Conservation (phyloP, 2,329 filamentous ascomycete genomes). For the Botrytis fabae region DNA sequence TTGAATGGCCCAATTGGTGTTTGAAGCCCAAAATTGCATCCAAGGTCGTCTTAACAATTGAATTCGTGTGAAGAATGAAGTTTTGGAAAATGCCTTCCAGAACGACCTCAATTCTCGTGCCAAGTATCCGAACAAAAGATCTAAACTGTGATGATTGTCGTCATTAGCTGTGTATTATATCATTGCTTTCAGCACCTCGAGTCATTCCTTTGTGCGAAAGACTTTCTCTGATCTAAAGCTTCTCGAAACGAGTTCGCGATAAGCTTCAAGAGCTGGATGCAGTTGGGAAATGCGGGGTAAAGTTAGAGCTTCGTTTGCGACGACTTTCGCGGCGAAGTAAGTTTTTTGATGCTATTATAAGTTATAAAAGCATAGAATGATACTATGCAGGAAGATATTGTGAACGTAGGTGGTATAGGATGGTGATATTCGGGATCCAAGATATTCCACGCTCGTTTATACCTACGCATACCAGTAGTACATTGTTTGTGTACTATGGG, state of each 20-base stretch:
- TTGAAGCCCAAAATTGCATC: background rate
- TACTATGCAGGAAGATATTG: background rate
- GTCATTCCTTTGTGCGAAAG: background rate
- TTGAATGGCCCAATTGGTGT: background rate
- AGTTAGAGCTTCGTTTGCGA: slow-evolving; percentile 4
- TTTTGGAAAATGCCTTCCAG: background rate
- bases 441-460: background rate
- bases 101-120: background rate
- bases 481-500: background rate
- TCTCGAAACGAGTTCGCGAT: background rate
- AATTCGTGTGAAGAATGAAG: background rate
- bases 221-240: background rate
- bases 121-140: background rate
- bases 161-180: background rate
- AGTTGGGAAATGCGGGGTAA: slow-evolving; percentile 17
- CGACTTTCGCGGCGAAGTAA: background rate
- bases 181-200: background rate
- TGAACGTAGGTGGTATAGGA: background rate
- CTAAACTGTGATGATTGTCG: background rate
- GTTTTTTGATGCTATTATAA: background rate
- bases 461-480: background rate
- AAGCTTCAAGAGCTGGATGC: slow-evolving; percentile 13
- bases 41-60: background rate
- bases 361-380: background rate
- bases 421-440: background rate